These are phyloP conservation scores for Penicillium sp. DNA, from an alignment of 2,329 filamentous ascomycete genomes.

Conservation along the genomic window DNA sequence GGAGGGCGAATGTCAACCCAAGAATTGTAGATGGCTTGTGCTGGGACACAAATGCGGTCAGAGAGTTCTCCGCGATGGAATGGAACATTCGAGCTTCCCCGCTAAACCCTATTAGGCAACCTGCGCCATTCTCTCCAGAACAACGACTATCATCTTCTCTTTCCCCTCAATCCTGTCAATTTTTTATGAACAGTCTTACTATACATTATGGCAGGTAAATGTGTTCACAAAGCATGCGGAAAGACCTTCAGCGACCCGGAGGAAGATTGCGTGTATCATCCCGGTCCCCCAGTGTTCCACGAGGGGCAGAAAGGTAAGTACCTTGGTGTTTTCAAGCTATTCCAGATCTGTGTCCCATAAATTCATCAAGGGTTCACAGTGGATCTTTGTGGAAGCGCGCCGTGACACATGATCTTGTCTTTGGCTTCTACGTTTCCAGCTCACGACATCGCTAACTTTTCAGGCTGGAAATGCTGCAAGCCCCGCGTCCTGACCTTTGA, in stretches of 20 bases:
- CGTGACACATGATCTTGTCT: not conserved
- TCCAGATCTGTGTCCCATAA: constrained; percentile 9
- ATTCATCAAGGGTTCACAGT: constrained; percentile 13
- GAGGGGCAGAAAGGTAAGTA: constrained; percentile 92
- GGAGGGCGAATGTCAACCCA: not conserved
- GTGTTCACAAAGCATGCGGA: constrained; percentile 93
- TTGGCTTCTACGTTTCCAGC: not conserved
- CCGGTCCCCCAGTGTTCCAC: constrained; percentile 90
- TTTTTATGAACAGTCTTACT: not conserved
- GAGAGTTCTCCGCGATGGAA: constrained; percentile 33
- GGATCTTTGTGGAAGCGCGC: constrained; percentile 5
- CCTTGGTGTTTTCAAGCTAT: constrained; percentile 29
- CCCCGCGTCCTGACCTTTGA: constrained; percentile 95
- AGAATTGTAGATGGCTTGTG: not conserved
- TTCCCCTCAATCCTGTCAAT: not conserved
- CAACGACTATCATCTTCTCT: constrained; percentile 2
- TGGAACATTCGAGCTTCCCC: constrained; percentile 38
- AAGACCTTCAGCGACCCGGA: constrained; percentile 80
- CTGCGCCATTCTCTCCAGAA: constrained; percentile 9
- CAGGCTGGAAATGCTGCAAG: constrained; percentile 99
- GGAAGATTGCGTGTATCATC: constrained; percentile 87
- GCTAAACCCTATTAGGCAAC: constrained; percentile 36
- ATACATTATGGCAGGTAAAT: constrained; percentile 59
- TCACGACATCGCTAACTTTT: constrained; percentile 7
- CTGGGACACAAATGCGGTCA: constrained; percentile 12